Evolutionary conservation across 2,329 filamentous ascomycete genomes (phyloP), one percentile per base, ranked within the genome.

Genomic region (Plectosphaerella cucumerina): DNA sequence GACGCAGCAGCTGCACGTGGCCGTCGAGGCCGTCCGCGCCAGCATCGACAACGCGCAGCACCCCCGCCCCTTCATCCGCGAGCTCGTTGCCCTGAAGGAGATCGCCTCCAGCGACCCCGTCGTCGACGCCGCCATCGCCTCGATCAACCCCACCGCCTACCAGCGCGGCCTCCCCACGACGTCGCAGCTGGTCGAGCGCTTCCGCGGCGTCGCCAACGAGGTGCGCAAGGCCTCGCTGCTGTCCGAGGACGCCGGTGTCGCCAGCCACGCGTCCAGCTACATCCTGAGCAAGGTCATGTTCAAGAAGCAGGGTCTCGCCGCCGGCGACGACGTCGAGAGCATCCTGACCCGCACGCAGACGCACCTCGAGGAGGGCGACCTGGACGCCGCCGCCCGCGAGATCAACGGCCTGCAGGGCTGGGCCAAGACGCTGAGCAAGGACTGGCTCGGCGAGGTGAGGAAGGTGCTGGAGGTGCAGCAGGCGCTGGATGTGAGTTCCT

Each of bases 1-100:
- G 70, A 97, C 94, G 1, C 94, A 99, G 71, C 92, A 97, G 72
- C 85, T 99, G 23, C 90, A 97, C 65, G 90, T 99, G 34, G 94
- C 94, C 18, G 88, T 97, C 26, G 94, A 99, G 66, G 90, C 93
- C 37, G 91, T 97, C 48, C 87, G 90, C 58, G 85, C 89, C 52
- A 90, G 87, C 47, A 81, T 97, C 20, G 86, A 91, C 64, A 86
- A 87, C 57, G 80, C 86, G 12, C 75, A 84, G 42, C 80, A 85
- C 60, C 89, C 93, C 18, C 81, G 84, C 41, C 94, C 94, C 4
- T 99, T 99, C 68, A 82, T 96, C 63, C 85, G 86, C 56, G 94
- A 99, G 74, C 84, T 99, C 14, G 90, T 96, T 18, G 94, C 94
- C 4, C 82, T 99, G 50, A 96, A 96, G 74, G 91, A 97, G 70